phyloP scores from a whole-genome alignment of 2,329 filamentous ascomycete species.

The Trichocomaceae sp. region DNA sequence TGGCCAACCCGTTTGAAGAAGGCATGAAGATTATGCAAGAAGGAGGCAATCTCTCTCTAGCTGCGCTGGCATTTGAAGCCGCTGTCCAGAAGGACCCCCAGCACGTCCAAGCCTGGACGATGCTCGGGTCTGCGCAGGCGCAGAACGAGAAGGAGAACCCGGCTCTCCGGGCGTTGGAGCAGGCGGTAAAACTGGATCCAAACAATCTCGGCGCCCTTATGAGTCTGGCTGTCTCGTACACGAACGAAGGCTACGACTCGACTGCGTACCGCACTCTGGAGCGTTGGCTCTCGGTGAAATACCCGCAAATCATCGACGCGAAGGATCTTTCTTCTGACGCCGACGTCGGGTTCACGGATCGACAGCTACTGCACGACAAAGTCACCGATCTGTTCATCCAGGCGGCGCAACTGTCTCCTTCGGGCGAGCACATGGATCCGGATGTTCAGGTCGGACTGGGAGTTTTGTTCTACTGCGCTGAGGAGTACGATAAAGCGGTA shows the following conservation, averaged over 20 bases:
- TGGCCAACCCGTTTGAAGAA: conserved; percentile 82
- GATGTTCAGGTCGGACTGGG: conserved; percentile 96
- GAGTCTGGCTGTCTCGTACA: conserved; percentile 93
- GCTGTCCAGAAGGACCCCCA: conserved; percentile 83
- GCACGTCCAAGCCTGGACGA: conserved; percentile 89
- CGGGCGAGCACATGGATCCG: conserved; percentile 93
- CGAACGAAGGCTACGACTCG: conserved; percentile 96
- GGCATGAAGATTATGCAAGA: conserved; percentile 88
- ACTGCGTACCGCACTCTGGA: conserved; percentile 94
- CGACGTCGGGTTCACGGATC: conserved; percentile 93
- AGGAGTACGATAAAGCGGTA: conserved; percentile 97
- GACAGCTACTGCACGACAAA: conserved; percentile 79
- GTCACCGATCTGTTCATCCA: conserved; percentile 87
- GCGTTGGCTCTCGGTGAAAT: conserved; percentile 93
- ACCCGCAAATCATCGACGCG: conserved; percentile 71
- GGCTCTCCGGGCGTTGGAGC: conserved; percentile 87
- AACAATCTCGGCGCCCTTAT: conserved; percentile 84
- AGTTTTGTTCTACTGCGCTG: conserved; percentile 93
- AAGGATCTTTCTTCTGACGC: conserved; percentile 64
- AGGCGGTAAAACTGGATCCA: conserved; percentile 80
- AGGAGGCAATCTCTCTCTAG: conserved; percentile 87
- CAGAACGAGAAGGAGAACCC: conserved; percentile 98
- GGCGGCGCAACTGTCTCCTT: conserved; percentile 84
- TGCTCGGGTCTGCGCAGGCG: conserved; percentile 84
- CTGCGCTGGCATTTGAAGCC: conserved; percentile 90